Conservation (phyloP, 1,139 yeast genomes). For the Taphrina sp. region DNA sequence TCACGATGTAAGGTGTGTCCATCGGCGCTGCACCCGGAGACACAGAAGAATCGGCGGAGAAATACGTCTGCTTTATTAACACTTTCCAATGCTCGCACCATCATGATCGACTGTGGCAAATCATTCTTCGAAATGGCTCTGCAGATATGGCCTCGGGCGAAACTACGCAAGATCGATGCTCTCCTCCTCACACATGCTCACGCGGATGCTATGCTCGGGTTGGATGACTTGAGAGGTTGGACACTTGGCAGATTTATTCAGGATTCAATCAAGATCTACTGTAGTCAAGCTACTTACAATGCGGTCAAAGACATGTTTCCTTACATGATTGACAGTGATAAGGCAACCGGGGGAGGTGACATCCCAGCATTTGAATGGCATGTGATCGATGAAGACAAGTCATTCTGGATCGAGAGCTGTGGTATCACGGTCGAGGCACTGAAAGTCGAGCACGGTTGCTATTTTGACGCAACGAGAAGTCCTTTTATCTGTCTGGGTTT, state of each 20-base stretch:
- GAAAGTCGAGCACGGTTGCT: constrained; percentile 35
- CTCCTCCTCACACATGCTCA: constrained; percentile 34
- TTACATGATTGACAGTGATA: constrained; percentile 31
- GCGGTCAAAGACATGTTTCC: constrained; percentile 32
- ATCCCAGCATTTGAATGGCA: constrained; percentile 35
- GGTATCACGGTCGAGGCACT: constrained; percentile 32
- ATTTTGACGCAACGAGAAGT: constrained; percentile 25
- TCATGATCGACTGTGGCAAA: constrained; percentile 36
- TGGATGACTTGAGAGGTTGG: constrained; percentile 36
- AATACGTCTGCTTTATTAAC: constrained; percentile 34
- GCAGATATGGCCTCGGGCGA: constrained; percentile 32
- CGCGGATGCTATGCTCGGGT: constrained; percentile 33
- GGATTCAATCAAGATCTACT: constrained; percentile 28
- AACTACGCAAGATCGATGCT: constrained; percentile 33
- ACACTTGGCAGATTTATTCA: constrained; percentile 33
- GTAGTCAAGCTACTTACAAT: constrained; percentile 27
- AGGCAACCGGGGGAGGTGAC: constrained; percentile 36
- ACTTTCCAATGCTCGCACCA: constrained; percentile 15
- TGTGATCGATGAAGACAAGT: constrained; percentile 28
- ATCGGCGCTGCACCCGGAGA: constrained; percentile 31
- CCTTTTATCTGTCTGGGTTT: constrained; percentile 35
- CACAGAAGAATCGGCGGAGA: constrained; percentile 33
- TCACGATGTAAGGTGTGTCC: constrained; percentile 34
- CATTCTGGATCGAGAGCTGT: constrained; percentile 29
- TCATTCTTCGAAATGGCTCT: constrained; percentile 34